A percentile compares a stretch with the other conserved stretches of the same genome.
phyloP scores from a whole-genome alignment of 2,329 filamentous ascomycete genomes.

The Cladosporium colombiae region DNA sequence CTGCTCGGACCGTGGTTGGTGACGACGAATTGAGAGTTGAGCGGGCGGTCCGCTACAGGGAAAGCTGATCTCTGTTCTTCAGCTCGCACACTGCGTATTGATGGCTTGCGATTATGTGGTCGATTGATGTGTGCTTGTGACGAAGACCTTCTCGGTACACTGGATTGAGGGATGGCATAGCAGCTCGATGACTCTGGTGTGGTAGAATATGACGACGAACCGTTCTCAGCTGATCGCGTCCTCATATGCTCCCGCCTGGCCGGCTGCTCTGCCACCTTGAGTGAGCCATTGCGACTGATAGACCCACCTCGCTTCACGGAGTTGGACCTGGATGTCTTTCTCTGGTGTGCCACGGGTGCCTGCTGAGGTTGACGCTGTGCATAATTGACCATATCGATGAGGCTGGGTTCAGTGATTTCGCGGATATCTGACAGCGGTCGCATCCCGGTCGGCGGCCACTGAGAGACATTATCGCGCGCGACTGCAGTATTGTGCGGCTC shows the following conservation, averaged over 20 bases:
- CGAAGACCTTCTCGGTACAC: constrained; percentile 49
- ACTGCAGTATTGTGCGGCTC: not conserved
- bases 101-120: constrained; percentile 26
- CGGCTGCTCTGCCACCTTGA: constrained; percentile 25
- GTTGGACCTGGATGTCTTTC: constrained; percentile 34
- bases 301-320: constrained; percentile 30
- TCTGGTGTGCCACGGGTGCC: constrained; percentile 14
- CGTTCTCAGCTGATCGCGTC: constrained; percentile 22
- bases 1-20: constrained; percentile 48
- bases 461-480: constrained; percentile 1
- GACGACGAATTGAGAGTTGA: constrained; percentile 35
- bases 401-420: constrained; percentile 52
- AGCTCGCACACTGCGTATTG: constrained; percentile 21
- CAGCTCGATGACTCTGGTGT: constrained; percentile 45
- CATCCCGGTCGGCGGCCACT: constrained; percentile 15
- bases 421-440: constrained; percentile 53
- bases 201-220: constrained; percentile 37
- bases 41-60: not conserved
- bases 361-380: constrained; percentile 12
- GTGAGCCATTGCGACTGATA: constrained; percentile 26
- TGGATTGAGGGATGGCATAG: constrained; percentile 48
- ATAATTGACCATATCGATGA: constrained; percentile 38
- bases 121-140: constrained; percentile 36
- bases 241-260: constrained; percentile 15
- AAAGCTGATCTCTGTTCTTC: not conserved